phyloP scores from a whole-genome alignment of 805 yeast genomes.

The Kodamaea jinghongensis region DNA sequence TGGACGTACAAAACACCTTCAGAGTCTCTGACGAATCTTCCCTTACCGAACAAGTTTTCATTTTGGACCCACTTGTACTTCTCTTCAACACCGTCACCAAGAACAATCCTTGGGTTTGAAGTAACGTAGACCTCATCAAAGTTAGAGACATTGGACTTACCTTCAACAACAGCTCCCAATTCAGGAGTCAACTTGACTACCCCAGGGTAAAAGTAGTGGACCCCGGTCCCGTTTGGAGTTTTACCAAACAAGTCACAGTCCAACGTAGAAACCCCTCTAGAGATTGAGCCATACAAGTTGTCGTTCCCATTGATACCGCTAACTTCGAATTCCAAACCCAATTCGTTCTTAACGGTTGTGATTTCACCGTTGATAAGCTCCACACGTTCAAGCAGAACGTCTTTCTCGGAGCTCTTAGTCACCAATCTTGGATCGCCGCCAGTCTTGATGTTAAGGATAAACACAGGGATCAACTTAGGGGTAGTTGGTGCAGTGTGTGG shows the following conservation, averaged over 20 bases:
- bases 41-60: constrained; percentile 54
- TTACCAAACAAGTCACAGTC: constrained; percentile 51
- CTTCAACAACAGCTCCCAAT: constrained; percentile 32
- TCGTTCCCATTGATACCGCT: constrained; percentile 43
- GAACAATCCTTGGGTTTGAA: constrained; percentile 42
- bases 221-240: constrained; percentile 42
- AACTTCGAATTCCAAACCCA: constrained; percentile 32
- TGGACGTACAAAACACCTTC: constrained; percentile 50
- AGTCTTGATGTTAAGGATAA: constrained; percentile 25
- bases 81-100: constrained; percentile 41
- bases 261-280: constrained; percentile 27
- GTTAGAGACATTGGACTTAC: constrained; percentile 27
- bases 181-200: constrained; percentile 39
- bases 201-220: constrained; percentile 48
- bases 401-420: constrained; percentile 15
- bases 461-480: constrained; percentile 32
- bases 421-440: constrained; percentile 20
- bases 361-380: constrained; percentile 27
- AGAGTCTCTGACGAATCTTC: constrained; percentile 52
- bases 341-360: constrained; percentile 27
- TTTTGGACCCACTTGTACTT: constrained; percentile 50
- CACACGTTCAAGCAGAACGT: constrained; percentile 21
- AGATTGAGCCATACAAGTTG: constrained; percentile 39
- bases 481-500: constrained; percentile 16
- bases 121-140: constrained; percentile 51